Evolutionary conservation across 139 green algal species (phyloP).

Genomic region (Chlamydomonas schloesseri): DNA sequence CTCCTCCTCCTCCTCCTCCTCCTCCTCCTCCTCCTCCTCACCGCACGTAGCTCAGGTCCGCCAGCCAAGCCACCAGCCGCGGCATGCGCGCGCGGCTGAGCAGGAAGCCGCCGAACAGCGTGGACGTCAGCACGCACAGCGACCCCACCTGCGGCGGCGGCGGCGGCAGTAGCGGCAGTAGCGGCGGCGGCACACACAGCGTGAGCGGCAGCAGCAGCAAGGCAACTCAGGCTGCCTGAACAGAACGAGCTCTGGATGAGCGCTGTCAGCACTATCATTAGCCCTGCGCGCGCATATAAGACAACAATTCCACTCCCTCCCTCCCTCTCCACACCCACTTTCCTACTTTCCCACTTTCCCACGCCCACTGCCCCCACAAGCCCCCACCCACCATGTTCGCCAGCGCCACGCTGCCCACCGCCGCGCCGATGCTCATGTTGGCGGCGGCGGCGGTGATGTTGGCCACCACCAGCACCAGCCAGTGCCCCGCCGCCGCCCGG

Average conservation of each 20-base stretch:
- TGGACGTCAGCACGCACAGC: slow-evolving; percentile 63
- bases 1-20: no score
- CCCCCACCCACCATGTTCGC: slow-evolving; percentile 69
- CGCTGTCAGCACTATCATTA: no score
- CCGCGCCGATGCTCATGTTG: slow-evolving; percentile 77
- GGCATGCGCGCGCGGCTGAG: slow-evolving; percentile 68
- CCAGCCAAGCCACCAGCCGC: slow-evolving; percentile 46
- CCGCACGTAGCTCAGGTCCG: slow-evolving; percentile 61
- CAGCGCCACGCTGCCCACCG: slow-evolving; percentile 61
- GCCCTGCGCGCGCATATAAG: no score
- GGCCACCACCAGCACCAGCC: slow-evolving; percentile 60
- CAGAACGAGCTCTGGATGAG: no score
- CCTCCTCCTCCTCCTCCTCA: no score
- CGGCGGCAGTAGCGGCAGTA: no score
- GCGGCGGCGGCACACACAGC: no score
- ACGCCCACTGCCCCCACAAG: background rate
- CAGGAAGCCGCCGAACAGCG: slow-evolving; percentile 78
- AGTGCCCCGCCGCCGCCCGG: slow-evolving; percentile 49
- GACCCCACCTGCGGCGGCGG: slow-evolving; percentile 51
- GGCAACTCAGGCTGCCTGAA: no score
- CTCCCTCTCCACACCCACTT: background rate
- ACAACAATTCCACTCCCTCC: no score
- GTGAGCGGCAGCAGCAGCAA: no score
- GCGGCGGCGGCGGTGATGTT: slow-evolving; percentile 72
- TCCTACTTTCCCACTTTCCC: background rate